phyloP scores from a whole-genome alignment of 208 protist genomes.

The Leishmania martiniquensis region DNA sequence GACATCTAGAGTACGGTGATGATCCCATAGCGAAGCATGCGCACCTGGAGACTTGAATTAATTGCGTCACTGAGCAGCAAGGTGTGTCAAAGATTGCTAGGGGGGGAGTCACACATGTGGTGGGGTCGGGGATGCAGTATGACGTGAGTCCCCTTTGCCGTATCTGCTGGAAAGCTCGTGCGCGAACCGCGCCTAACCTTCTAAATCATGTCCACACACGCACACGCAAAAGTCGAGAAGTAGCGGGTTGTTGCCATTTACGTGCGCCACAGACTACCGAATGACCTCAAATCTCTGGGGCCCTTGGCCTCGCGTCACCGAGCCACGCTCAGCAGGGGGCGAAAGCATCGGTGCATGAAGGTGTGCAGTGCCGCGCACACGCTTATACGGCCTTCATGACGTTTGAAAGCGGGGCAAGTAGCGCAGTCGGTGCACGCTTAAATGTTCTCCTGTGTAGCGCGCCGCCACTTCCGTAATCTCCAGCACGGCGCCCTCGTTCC shows the following conservation, averaged over 20 bases:
- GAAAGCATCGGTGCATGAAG: not conserved
- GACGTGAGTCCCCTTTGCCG: not conserved
- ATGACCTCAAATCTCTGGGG: not conserved
- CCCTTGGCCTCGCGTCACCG: not conserved
- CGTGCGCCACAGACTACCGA: not conserved
- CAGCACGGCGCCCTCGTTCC: constrained; percentile 23
- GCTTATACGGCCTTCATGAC: not conserved
- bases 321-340: not conserved
- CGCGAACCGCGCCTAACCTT: not conserved
- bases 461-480: constrained; percentile 43
- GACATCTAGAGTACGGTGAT: not conserved
- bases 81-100: not conserved
- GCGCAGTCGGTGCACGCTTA: constrained; percentile 64
- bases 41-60: not conserved
- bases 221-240: not conserved
- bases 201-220: not conserved
- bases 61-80: not conserved
- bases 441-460: constrained; percentile 87
- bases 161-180: not conserved
- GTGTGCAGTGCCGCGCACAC: not conserved
- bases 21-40: not conserved
- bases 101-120: not conserved
- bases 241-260: not conserved
- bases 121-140: not conserved
- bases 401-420: constrained; percentile 8